phyloP scores from a whole-genome alignment of 305 asterid genomes.

The Withania somnifera region DNA sequence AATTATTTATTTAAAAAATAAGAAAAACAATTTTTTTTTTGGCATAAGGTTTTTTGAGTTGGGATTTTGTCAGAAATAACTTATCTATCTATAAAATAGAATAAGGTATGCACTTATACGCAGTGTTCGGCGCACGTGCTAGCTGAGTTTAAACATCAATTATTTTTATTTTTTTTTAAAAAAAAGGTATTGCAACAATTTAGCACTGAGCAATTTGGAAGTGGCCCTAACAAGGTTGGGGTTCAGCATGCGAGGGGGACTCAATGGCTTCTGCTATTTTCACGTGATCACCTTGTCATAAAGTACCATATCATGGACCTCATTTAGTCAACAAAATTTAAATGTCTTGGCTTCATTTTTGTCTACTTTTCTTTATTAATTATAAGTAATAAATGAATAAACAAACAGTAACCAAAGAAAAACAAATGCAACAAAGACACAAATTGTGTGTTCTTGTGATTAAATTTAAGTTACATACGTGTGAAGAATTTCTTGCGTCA shows the following conservation, averaged over 20 bases:
- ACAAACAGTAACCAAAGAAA: neutral
- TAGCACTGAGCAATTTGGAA: neutral
- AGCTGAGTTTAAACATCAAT: neutral
- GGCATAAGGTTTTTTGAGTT: no score
- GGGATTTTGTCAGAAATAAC: no score
- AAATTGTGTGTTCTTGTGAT: neutral
- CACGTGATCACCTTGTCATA: conserved; percentile 8
- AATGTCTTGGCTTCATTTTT: neutral
- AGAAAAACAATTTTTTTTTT: no score
- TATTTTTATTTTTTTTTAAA: neutral
- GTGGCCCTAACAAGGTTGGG: neutral
- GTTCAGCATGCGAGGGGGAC: neutral
- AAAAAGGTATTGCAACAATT: neutral
- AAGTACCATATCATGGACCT: neutral
- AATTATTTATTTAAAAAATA: no score
- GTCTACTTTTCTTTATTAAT: neutral
- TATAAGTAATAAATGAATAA: neutral
- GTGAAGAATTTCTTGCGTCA: no score
- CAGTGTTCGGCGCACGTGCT: conserved; percentile 18
- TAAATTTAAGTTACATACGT: neutral
- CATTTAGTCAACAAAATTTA: neutral
- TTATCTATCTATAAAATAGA: no score
- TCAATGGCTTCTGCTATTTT: neutral
- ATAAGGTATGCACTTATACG: no score
- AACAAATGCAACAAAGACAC: neutral